Evolutionary conservation across 169 alveolate species (phyloP).

Genomic region (Babesia divergens): DNA sequence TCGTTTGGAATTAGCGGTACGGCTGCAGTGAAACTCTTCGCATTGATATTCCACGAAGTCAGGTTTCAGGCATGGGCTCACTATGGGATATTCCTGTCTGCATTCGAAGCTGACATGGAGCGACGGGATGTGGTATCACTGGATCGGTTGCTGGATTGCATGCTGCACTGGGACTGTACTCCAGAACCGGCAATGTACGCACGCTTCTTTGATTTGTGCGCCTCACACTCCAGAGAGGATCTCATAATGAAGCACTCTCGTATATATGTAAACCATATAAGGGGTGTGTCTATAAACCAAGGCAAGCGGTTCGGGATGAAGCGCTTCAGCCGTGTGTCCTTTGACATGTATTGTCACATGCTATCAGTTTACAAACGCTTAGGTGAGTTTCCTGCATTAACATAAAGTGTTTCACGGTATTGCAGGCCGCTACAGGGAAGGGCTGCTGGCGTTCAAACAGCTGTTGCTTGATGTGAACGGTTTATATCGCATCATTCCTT

Average conservation of each 20-base stretch:
- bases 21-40: conserved; percentile 9
- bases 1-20: conserved; percentile 10
- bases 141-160: conserved; percentile 9
- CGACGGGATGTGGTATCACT: conserved; percentile 5
- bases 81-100: conserved; percentile 26
- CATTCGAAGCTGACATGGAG: conserved; percentile 29
- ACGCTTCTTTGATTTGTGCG: conserved; percentile 34
- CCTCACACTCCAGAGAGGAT: neutral
- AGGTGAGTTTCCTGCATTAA: neutral
- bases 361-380: neutral
- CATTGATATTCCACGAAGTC: conserved; percentile 3
- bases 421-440: conserved; percentile 1
- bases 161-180: conserved; percentile 15
- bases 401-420: neutral
- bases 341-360: conserved; percentile 14
- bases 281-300: neutral
- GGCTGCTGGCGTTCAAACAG: conserved; percentile 2
- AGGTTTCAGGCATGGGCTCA: conserved; percentile 16
- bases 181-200: conserved; percentile 48
- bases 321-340: conserved; percentile 1
- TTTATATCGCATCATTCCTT: conserved; percentile 9
- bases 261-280: neutral
- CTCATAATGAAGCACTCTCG: conserved; percentile 1
- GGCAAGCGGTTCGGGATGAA: neutral
- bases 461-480: conserved; percentile 21